These are phyloP conservation scores for Cyberlindnera xylosilytica DNA, from an alignment of 805 yeast species.

Conservation along the genomic window DNA sequence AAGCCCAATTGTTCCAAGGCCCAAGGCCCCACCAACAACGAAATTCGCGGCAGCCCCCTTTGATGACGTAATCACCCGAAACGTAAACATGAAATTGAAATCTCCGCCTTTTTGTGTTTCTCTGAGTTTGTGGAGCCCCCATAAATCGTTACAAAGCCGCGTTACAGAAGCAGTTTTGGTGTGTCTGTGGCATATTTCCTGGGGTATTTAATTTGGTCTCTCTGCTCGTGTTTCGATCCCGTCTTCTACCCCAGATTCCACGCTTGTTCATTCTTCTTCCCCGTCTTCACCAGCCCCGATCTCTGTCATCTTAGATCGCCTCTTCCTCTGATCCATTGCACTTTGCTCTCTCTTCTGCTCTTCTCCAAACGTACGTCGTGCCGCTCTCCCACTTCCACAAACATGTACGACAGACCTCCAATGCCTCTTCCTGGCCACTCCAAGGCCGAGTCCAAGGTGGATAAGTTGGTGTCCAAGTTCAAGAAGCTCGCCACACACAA, in stretches of 20 bases:
- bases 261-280: no score
- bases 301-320: slow-evolving; percentile 12
- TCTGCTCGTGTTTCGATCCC: no score
- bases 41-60: no score
- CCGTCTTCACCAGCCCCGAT: not conserved
- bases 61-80: no score
- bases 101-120: not conserved
- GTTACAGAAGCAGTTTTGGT: no score
- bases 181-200: not conserved
- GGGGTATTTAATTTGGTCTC: not conserved
- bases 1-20: no score
- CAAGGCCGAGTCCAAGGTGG: slow-evolving; percentile 10
- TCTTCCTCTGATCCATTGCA: not conserved
- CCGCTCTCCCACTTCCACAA: not conserved
- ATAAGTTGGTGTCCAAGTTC: slow-evolving; percentile 15
- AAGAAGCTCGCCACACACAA: slow-evolving; percentile 13
- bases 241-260: not conserved
- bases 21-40: no score
- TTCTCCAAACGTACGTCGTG: not conserved
- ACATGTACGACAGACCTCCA: slow-evolving; percentile 30
- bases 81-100: not conserved
- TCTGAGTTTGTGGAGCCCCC: no score
- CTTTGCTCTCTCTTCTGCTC: not conserved
- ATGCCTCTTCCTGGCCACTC: slow-evolving; percentile 27
- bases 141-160: no score